Evolutionary conservation across 2,329 filamentous ascomycete species (phyloP).

Genomic region (Fusarium caatingaense): DNA sequence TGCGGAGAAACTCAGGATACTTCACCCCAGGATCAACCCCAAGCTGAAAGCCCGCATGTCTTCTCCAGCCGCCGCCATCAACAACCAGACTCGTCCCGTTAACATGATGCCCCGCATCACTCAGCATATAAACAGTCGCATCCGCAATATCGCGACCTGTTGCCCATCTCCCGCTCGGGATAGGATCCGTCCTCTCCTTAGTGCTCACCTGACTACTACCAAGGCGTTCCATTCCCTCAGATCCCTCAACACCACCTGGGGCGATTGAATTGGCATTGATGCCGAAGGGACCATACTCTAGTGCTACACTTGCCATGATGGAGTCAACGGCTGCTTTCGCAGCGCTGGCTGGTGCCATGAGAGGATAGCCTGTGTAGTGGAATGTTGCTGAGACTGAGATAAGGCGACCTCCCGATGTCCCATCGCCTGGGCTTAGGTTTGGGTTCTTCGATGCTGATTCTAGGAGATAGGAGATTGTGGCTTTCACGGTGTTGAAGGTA

Average conservation of each 20-base stretch:
- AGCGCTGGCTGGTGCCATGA: conserved; percentile 90
- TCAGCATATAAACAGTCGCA: conserved; percentile 89
- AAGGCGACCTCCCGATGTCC: conserved; percentile 64
- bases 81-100: conserved; percentile 86
- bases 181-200: conserved; percentile 53
- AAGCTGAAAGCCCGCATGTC: no score
- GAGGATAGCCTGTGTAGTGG: conserved; percentile 86
- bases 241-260: conserved; percentile 85
- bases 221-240: conserved; percentile 80
- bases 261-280: conserved; percentile 89
- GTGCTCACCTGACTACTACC: conserved; percentile 51
- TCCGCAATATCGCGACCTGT: conserved; percentile 90
- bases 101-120: conserved; percentile 85
- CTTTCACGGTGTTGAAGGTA: conserved; percentile 94
- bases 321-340: conserved; percentile 93
- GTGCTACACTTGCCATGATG: conserved; percentile 79
- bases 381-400: conserved; percentile 91
- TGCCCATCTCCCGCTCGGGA: conserved; percentile 82
- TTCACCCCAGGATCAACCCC: no score
- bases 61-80: conserved; percentile 69
- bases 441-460: conserved; percentile 65
- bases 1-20: no score
- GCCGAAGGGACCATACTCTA: conserved; percentile 90
- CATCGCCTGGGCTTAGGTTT: no score
- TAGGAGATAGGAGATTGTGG: conserved; percentile 86